phyloP scores from a whole-genome alignment of 371 early-diverging fungal species.

The Lichtheimia ornata region DNA sequence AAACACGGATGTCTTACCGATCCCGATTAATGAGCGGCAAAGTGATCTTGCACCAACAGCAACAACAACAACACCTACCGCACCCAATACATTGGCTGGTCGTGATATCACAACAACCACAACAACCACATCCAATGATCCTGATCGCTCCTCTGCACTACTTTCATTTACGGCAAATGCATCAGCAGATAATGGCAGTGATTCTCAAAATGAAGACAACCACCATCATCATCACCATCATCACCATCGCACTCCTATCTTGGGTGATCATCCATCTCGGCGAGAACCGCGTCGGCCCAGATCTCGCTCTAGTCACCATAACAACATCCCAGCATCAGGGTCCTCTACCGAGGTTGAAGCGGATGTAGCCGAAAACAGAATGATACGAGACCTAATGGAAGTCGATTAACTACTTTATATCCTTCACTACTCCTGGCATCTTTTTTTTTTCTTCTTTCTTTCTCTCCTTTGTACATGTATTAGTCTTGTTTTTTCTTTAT shows the following conservation, averaged over 20 bases:
- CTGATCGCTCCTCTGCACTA: neutral
- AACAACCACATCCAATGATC: neutral
- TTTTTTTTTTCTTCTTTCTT: neutral
- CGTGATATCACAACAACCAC: neutral
- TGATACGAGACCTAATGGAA: conserved; percentile 18
- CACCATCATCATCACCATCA: neutral
- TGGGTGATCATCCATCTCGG: conserved; percentile 5
- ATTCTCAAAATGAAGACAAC: neutral
- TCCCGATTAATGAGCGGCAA: conserved; percentile 17
- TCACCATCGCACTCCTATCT: neutral
- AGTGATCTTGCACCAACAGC: conserved; percentile 4
- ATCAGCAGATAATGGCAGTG: conserved; percentile 3
- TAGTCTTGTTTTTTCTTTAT: neutral
- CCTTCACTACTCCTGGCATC: neutral
- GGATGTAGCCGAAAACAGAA: conserved; percentile 12
- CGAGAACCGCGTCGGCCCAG: conserved; percentile 12
- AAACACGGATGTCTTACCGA: conserved; percentile 16
- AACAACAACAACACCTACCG: neutral
- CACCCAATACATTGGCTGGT: neutral
- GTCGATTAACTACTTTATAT: conserved; percentile 8
- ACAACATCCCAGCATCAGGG: conserved; percentile 16
- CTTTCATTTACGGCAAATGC: neutral
- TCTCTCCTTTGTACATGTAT: neutral
- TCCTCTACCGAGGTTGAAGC: conserved; percentile 26
- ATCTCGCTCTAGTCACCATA: conserved; percentile 20